Evolutionary conservation across 2,329 filamentous ascomycete genomes (phyloP).

Genomic region (Penicillium sp.): DNA sequence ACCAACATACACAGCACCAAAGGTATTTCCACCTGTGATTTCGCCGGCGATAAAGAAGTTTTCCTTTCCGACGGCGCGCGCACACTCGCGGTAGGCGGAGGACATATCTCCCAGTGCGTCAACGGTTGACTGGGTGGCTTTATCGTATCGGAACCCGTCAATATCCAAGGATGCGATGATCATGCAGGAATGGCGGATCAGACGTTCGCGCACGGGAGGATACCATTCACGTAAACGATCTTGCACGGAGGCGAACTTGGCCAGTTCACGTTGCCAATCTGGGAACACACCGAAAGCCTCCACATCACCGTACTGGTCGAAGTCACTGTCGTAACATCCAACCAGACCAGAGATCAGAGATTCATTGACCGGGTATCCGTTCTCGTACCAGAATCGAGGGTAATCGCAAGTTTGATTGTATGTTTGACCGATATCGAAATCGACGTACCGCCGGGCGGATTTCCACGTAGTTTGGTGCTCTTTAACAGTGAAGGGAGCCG

Average conservation of each 20-base stretch:
- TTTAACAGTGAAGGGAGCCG: slow-evolving; percentile 55
- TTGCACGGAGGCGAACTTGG: slow-evolving; percentile 67
- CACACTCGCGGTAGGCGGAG: slow-evolving; percentile 59
- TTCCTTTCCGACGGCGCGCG: slow-evolving; percentile 55
- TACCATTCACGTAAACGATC: slow-evolving; percentile 67
- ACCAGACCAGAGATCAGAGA: slow-evolving; percentile 49
- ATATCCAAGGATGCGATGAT: slow-evolving; percentile 62
- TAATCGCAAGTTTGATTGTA: slow-evolving; percentile 59
- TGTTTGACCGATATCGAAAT: slow-evolving; percentile 57
- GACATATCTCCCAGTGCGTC: slow-evolving; percentile 63
- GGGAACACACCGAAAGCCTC: slow-evolving; percentile 64
- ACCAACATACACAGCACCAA: slow-evolving; percentile 62
- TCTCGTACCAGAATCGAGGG: slow-evolving; percentile 62
- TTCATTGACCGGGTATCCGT: slow-evolving; percentile 52
- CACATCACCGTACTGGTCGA: slow-evolving; percentile 65
- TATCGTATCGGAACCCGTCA: slow-evolving; percentile 67
- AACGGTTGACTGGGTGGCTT: slow-evolving; percentile 64
- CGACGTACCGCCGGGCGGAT: slow-evolving; percentile 54
- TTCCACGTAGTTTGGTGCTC: slow-evolving; percentile 63
- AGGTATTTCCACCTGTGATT: slow-evolving; percentile 63
- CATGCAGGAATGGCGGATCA: slow-evolving; percentile 65
- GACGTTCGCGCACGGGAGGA: slow-evolving; percentile 57
- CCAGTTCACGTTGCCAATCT: slow-evolving; percentile 63
- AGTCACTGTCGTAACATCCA: slow-evolving; percentile 64
- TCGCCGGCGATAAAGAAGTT: slow-evolving; percentile 68